These are phyloP conservation scores for Saturnispora gosingensis DNA, from an alignment of 805 yeast species.

Conservation along the genomic window DNA sequence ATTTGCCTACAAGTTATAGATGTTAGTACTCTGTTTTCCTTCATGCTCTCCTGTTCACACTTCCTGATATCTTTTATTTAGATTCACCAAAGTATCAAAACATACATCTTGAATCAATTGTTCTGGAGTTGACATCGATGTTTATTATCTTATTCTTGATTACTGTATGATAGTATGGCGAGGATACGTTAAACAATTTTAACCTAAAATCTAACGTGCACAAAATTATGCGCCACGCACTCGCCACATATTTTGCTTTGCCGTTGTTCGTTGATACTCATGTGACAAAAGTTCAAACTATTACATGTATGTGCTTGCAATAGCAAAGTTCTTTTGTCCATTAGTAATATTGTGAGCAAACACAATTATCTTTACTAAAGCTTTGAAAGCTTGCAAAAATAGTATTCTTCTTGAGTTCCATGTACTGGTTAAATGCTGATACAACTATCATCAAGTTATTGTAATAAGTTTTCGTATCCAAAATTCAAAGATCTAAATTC, in stretches of 20 bases:
- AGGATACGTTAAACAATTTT: neutral
- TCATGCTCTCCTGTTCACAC: neutral
- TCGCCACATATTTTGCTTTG: neutral
- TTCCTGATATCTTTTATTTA: neutral
- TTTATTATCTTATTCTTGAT: neutral
- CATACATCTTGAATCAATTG: constrained; percentile 27
- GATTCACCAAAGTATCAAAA: neutral
- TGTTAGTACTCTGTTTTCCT: neutral
- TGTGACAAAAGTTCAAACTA: neutral
- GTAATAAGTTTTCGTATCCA: no score
- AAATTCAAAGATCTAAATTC: no score
- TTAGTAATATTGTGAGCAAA: no score
- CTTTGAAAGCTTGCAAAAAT: no score
- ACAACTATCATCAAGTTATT: no score
- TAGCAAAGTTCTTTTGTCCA: no score
- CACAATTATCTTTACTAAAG: no score
- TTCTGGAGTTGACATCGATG: constrained; percentile 28
- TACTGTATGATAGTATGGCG: neutral
- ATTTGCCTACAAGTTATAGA: constrained; percentile 41
- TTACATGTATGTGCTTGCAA: no score
- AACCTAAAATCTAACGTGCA: neutral
- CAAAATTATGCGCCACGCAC: neutral
- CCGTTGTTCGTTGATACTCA: neutral
- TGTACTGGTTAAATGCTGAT: no score
- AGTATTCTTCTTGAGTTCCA: no score